Evolutionary conservation across 106 monocot genomes (phyloP), one percentile per base, ranked within the genome.

Genomic region (Xerophyta viscosa): DNA sequence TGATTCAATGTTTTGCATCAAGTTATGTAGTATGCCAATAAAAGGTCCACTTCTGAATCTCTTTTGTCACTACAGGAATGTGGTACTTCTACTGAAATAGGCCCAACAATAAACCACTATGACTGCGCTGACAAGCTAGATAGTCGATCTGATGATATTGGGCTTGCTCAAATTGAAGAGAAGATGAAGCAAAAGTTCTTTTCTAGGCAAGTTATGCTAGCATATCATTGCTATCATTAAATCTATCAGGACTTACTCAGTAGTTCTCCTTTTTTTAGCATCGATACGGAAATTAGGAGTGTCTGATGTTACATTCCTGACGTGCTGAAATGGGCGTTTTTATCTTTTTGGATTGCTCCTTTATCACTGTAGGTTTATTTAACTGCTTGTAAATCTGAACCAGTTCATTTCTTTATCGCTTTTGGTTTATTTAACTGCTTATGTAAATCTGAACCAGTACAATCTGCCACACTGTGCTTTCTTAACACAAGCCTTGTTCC

Each of bases 81-180:
- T 9, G 27, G 15, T 58, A n/a, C 58, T 58, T 43, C 50, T 67
- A 27, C 37, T 58, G 22, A 30, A 52, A 23, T 23, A 10, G 22
- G 12, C 1, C 52, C 28, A 3, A 29, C 44, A 45, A 31, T 37
- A 39, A 25, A 48, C 29, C 19, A 27, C 26, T 11, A 33, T 33
- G 61, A 47, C 0, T 22, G 0, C 49, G 36, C 26, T 14, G 11
- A 48, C 21, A 31, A 48, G 22, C 11, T 3, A 39, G 27, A 15
- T 7, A 20, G 54, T 65, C 24, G 25, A 26, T 10, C 6, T 43
- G 44, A 28, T 41, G 42, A 8, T 12, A 19, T 4, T 31, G 64
- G 59, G 48, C 47, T 76, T 60, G 65, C 44, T 60, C 59, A 76
- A 60, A 64, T 76, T 48, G 76, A 69, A 59, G 51, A 55, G 6